Conservation (phyloP, 768 basidiomycete species). For the Clitopilus passeckerianus region DNA sequence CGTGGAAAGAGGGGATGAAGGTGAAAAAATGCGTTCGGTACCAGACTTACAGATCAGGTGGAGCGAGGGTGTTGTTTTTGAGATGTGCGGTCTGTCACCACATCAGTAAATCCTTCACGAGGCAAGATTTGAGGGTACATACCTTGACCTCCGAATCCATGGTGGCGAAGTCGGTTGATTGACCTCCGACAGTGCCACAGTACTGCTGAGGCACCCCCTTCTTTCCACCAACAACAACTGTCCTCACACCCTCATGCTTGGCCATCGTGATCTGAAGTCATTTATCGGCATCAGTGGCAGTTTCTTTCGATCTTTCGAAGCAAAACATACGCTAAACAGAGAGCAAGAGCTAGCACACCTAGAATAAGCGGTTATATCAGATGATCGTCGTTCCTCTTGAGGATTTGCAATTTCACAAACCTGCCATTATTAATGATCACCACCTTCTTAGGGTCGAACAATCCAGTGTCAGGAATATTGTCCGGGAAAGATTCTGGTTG, state of each 20-base stretch:
- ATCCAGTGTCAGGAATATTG: constrained; percentile 31
- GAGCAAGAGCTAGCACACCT: constrained; percentile 48
- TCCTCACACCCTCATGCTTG: constrained; percentile 51
- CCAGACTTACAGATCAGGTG: constrained; percentile 51
- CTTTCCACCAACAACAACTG: constrained; percentile 54
- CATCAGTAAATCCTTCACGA: not conserved
- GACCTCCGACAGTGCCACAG: constrained; percentile 60
- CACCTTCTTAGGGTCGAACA: constrained; percentile 46
- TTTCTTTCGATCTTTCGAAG: not conserved
- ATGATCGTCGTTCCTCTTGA: constrained; percentile 1
- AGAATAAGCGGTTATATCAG: not conserved
- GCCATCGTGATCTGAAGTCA: constrained; percentile 48
- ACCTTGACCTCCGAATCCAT: constrained; percentile 59
- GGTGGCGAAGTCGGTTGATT: constrained; percentile 52
- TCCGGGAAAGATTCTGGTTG: constrained; percentile 21
- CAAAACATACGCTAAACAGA: constrained; percentile 36
- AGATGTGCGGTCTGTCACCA: constrained; percentile 39
- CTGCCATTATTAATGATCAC: constrained; percentile 55
- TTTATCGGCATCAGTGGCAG: not conserved
- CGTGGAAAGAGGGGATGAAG: constrained; percentile 10
- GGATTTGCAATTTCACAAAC: constrained; percentile 14
- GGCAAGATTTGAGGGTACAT: constrained; percentile 3
- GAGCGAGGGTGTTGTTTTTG: constrained; percentile 50
- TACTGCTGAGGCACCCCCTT: constrained; percentile 45
- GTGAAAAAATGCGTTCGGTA: constrained; percentile 1